Conservation (phyloP, 2,329 filamentous ascomycete genomes). For the Ophiostoma piceae region DNA sequence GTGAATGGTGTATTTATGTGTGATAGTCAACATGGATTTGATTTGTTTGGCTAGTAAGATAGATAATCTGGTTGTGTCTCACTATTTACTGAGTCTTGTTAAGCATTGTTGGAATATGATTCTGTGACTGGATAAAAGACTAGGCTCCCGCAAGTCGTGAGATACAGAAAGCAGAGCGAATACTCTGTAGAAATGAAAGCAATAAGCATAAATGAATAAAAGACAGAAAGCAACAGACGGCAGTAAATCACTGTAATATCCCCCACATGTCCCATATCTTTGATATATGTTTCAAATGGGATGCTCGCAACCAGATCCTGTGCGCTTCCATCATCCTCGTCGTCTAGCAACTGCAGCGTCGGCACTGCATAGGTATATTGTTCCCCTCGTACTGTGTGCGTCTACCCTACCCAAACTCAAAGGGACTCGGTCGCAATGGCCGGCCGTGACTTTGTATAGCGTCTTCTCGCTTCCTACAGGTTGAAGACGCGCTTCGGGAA, state of each 20-base stretch:
- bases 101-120: too few species aligned
- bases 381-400: not conserved
- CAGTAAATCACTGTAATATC: not conserved
- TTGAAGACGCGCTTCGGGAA: slow-evolving; percentile 69
- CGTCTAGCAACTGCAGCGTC: not conserved
- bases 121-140: not conserved
- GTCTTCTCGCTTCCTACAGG: slow-evolving; percentile 35
- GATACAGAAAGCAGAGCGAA: not conserved
- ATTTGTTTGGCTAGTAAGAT: too few species aligned
- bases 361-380: not conserved
- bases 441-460: not conserved
- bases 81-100: not conserved
- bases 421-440: not conserved
- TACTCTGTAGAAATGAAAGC: not conserved
- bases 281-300: not conserved
- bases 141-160: slow-evolving; percentile 9
- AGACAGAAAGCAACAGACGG: not conserved
- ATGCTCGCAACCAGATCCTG: not conserved
- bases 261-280: not conserved
- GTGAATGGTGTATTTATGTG: too few species aligned
- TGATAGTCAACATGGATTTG: too few species aligned
- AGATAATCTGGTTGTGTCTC: too few species aligned
- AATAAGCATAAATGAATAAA: not conserved
- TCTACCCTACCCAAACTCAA: not conserved
- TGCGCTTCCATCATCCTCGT: not conserved